Evolutionary conservation across 495 filamentous ascomycete species (phyloP).

Genomic region (Penicillium nucicola): DNA sequence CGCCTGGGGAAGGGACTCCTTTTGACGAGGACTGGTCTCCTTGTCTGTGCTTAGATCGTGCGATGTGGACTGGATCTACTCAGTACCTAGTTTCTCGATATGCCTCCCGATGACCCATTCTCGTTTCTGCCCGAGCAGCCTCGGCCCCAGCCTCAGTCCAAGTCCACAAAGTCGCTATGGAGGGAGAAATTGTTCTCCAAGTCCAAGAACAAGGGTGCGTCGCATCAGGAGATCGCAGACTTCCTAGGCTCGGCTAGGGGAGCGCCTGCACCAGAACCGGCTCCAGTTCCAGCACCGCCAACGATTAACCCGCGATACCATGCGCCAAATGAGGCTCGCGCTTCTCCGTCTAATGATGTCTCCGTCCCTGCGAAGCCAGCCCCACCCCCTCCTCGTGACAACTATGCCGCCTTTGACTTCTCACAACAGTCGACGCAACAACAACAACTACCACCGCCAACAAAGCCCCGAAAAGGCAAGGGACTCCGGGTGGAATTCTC

Average conservation of each 20-base stretch:
- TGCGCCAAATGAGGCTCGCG: conserved; percentile 12
- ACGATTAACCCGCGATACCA: conserved; percentile 15
- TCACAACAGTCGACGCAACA: conserved; percentile 1
- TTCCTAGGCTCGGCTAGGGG: conserved; percentile 36
- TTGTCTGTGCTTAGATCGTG: conserved; percentile 10
- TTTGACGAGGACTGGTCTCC: conserved; percentile 17
- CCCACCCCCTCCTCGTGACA: conserved; percentile 6
- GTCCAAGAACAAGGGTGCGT: conserved; percentile 35
- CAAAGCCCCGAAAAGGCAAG: conserved; percentile 46
- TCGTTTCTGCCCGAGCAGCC: conserved; percentile 36
- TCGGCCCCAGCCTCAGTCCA: conserved; percentile 20
- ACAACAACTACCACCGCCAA: not conserved
- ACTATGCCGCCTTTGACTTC: conserved; percentile 18
- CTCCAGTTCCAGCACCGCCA: conserved; percentile 9
- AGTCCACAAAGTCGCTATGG: conserved; percentile 41
- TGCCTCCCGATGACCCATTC: conserved; percentile 43
- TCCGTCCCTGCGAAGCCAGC: conserved; percentile 17
- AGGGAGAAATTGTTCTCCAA: conserved; percentile 47
- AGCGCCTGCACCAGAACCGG: conserved; percentile 3
- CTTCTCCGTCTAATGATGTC: conserved; percentile 25
- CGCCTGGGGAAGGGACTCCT: not conserved
- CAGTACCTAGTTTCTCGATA: conserved; percentile 17
- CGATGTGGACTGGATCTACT: conserved; percentile 14
- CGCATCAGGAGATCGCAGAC: conserved; percentile 41
- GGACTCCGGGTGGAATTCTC: conserved; percentile 70